Base-by-base conservation (phyloP, 1,139 yeast genomes). In the Pichia sp. region DNA sequence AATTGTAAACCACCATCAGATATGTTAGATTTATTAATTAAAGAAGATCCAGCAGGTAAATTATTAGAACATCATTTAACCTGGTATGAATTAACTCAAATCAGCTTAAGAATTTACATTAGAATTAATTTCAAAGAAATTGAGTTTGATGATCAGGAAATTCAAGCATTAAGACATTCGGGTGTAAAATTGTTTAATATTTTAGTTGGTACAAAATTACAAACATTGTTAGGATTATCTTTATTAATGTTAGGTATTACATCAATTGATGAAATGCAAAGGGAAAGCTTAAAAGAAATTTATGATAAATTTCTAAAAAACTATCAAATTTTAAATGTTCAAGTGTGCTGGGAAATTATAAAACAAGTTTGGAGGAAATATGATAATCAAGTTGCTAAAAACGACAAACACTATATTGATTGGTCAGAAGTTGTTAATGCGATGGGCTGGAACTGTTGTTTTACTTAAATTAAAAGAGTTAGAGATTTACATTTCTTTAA, bases 161-260 rank as follows among this genome's bases (percentile, higher is more conserved):
- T 74, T 25, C 79, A 72, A 53, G 51, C 62, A 4, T 51, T 74
- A 32, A 65, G 67, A 39, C 62, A 46, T 51, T 41, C 43, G 25
- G 57, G 57, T 2, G 50, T 51, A 27, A 41, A 32, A 25, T 40
- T 60, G 28, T 55, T 76, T 27, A 78, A 73, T 51, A 65, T 73
- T 1, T 54, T 76, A 20, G 56, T 74, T 26, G 76, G 70, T 1
- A 66, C 79, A 0, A 69, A 73, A 4, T 70, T 74, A 30, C 76
- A 74, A 51, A 67, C 78, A 6, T 67, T 76, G 4, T 57, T 75
- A 16, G 76, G 74, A 24, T 70, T 76, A 41, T 76, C 80, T 0
- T 58, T 74, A 31, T 69, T 76, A 50, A 70, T 76, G 37, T 66
- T 76, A 2, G 80, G 80, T 1, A 63, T 76, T 12, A 71, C 72